Base-by-base conservation (phyloP, 148 eudicot genomes). In the Rhododendron mucronatum region DNA sequence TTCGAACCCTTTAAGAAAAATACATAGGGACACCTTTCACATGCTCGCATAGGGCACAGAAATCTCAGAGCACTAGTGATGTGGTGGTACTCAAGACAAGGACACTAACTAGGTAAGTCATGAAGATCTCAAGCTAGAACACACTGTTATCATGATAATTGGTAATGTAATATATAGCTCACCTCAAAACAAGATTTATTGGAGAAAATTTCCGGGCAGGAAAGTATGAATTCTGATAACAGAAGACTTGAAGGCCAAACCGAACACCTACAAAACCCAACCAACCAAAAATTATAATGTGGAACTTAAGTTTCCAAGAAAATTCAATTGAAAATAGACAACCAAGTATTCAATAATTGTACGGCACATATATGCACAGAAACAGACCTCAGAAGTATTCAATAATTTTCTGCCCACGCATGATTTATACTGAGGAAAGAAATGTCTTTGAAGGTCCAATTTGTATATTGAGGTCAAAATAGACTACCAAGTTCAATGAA, bases 191-290 rank as follows among this genome's bases (percentile, higher is more conserved):
- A 97, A 81, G 94, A 86, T 87, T 92, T 94, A 82, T 78, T 90
- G 35, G 87, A 82, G 89, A 97, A 97, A 65, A 93, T 80, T 83
- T 89, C 94, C 18, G 98, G 98, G 81, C 48, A 93, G 82, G 99
- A 95, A 90, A 97, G 96, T 85, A 97, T 93, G 85, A 95, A 94
- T 90, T 97, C 98, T 39, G 99, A 94, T 86, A 97, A 86, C 92
- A 92, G 94, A 88, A 97, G 94, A 89, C 98, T 87, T 77, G 99
- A 97, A 20, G 99, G 99, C 99, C 99, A 97, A 84, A 97, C 89
- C 69, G 95, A 91, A 86, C 99, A 97, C 94, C 98, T 97, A 88
- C 67, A 80, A 18, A 76, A 15, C 88, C 37, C 77, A 87, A 30
- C 12, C 37, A 37, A 84, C 9, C 80, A 77, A 77, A 81, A 37